These are phyloP conservation scores for Sparassis latifolia DNA, from an alignment of 1,284 basidiomycete genomes.

Conservation along the genomic window DNA sequence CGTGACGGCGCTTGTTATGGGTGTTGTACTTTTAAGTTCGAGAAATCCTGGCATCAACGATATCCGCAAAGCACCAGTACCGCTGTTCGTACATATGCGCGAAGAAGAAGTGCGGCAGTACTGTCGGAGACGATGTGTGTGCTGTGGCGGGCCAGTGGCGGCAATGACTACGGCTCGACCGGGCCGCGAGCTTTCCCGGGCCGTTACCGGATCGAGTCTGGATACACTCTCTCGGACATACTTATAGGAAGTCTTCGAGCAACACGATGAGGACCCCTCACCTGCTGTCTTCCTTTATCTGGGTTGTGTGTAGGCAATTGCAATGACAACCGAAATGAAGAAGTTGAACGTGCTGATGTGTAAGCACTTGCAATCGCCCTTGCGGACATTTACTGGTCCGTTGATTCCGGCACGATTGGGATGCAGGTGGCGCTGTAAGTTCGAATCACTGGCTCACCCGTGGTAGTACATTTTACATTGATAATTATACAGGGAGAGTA, in stretches of 20 bases:
- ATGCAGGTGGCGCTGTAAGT: slow-evolving; percentile 19
- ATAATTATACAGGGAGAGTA: slow-evolving; percentile 64
- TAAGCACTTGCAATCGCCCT: neutral
- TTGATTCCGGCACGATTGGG: neutral
- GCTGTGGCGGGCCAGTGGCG: too few species aligned
- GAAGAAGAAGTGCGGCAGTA: too few species aligned
- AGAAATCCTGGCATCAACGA: too few species aligned
- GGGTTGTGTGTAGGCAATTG: neutral
- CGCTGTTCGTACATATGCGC: too few species aligned
- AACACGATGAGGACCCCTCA: neutral
- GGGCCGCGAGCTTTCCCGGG: too few species aligned
- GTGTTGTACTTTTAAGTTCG: too few species aligned
- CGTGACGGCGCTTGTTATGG: too few species aligned
- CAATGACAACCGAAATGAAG: slow-evolving; percentile 18
- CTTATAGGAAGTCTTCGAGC: slow-evolving; percentile 4
- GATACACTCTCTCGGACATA: neutral
- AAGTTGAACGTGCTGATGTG: slow-evolving; percentile 22
- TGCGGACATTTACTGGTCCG: neutral
- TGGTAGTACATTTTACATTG: neutral
- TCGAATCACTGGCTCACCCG: neutral
- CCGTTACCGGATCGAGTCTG: too few species aligned
- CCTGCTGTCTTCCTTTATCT: neutral
- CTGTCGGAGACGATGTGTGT: too few species aligned
- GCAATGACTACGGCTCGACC: too few species aligned
- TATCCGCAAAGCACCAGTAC: too few species aligned